Percentiles rank a stretch among this genome's conserved stretches.
These are phyloP conservation scores for Endoconidiophora laricicola DNA, from an alignment of 2,329 filamentous ascomycete species.

Conservation along the genomic window DNA sequence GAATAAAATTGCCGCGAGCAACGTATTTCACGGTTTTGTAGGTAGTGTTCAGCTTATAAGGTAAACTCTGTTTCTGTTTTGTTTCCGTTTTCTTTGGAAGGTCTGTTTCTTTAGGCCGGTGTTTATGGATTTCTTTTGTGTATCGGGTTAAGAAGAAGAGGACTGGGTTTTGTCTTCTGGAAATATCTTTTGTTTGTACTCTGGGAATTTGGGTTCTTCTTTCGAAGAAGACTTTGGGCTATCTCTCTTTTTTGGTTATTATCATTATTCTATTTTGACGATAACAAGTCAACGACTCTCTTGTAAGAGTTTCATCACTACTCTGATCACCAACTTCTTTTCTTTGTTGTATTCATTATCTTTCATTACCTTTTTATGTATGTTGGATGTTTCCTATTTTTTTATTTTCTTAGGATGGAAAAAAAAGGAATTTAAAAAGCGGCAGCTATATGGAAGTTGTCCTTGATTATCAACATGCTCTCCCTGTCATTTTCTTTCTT, in stretches of 20 bases:
- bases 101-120: background rate
- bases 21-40: constrained; percentile 12
- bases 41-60: constrained; percentile 1
- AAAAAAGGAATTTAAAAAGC: background rate
- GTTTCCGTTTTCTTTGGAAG: background rate
- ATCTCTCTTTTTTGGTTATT: constrained; percentile 2
- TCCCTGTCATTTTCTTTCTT: constrained; percentile 17
- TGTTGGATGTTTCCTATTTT: background rate
- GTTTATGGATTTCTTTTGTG: background rate
- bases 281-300: background rate
- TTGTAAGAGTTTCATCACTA: background rate
- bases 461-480: background rate
- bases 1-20: too few relatives aligned
- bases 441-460: background rate
- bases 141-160: background rate
- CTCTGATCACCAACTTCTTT: background rate
- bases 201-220: constrained; percentile 1
- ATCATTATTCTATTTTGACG: background rate
- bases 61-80: background rate
- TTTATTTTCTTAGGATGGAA: background rate
- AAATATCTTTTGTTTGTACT: background rate
- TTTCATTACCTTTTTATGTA: background rate
- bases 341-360: background rate
- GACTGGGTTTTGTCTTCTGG: background rate
- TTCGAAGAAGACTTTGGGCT: background rate